Base-by-base conservation (phyloP, 2,329 filamentous ascomycete species). In the Microsporum audouinii region DNA sequence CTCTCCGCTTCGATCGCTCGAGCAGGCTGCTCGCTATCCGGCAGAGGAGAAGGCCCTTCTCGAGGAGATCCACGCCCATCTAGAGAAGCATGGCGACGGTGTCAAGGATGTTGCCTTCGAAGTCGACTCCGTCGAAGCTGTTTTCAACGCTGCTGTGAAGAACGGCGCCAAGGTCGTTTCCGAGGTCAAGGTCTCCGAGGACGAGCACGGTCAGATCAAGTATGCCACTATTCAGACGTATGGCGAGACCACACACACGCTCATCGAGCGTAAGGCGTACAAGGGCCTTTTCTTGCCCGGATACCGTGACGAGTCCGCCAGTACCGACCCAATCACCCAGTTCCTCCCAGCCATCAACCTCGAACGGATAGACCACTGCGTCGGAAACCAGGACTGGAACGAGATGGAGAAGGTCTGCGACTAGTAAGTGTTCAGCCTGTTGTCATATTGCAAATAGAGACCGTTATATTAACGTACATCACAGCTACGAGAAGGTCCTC, bases 91-190 rank as follows among this genome's bases (percentile, higher is more conserved):
- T 70, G 91, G 92, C 29, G 92, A 97, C 74, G 92, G 88, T 10
- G 91, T 96, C 60, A 96, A 95, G 77, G 92, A 96, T 69, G 91
- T 96, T 38, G 88, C 91, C 8, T 96, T 96, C 71, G 90, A 95
- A 73, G 92, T 97, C 10, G 91, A 97, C 75, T 84, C 89, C 69
- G 89, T 95, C 41, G 83, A 87, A 62, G 88, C 84, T 51, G 88
- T 96, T 3, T 96, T 90, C 74, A 71, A 78, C 61, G 84, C 83
- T 61, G 92, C 92, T 17, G 80, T 95, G 12, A 77, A 66, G 58
- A 76, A 76, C 60, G 76, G 76, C 2, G 76, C 74, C 2, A 70
- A 73, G 65, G 68, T 70, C 10, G 70, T 77, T 2, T 71, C 69
- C 3, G 61, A 67, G n/a, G 80, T 64, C 77, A 82, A 65, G 84